Evolutionary conservation across 2,329 filamentous ascomycete species (phyloP), one percentile per base, ranked within the genome.

Genomic region (Gnomoniopsis smithogilvyi): DNA sequence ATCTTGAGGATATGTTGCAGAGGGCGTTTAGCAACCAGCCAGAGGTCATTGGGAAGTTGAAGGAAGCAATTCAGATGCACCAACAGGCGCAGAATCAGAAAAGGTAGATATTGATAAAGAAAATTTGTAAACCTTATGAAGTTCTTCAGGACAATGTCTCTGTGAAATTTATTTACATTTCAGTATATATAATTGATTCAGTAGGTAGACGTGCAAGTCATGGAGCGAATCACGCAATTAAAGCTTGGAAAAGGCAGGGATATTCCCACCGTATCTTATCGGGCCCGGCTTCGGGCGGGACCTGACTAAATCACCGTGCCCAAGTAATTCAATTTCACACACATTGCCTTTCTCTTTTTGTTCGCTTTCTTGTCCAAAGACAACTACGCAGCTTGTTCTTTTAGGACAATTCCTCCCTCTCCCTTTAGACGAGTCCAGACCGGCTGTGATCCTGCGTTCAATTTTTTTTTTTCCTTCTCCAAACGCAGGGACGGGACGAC

Each of bases 61-160:
- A 84, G 67, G 83, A 87, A 68, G 84, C 85, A 1, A 83, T 86
- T 60, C 75, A 80, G 67, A 78, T 83, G 59, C 83, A 83, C 62
- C 78, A 79, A 14, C 74, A 82, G 62, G 81, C 80, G 54, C 79
- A 82, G 65, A 78, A 74, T 56, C 76, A 82, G 60, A 62, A 54
- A 50, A 54, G 51, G 38, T 60, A 60, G 51, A 7, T 8, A 6
- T 14, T n/a, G 33, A 24, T 36, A 30, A 19, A 30, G 22, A 10
- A 33, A 3, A 7, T 41, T 38, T 6, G 34, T 33, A 33, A 17
- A 30, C 14, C 24, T 36, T 2, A 30, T 3, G 11, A n/a, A n/a
- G n/a, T n/a, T n/a, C n/a, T n/a, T n/a, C n/a, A n/a, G 26, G 26
- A 30, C 26, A 30, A 30, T 4, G 26, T 8, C 4, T 30, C 26